Evolutionary conservation across 371 early-diverging fungal genomes (phyloP).

Genomic region (Apophysomyces ossiformis): DNA sequence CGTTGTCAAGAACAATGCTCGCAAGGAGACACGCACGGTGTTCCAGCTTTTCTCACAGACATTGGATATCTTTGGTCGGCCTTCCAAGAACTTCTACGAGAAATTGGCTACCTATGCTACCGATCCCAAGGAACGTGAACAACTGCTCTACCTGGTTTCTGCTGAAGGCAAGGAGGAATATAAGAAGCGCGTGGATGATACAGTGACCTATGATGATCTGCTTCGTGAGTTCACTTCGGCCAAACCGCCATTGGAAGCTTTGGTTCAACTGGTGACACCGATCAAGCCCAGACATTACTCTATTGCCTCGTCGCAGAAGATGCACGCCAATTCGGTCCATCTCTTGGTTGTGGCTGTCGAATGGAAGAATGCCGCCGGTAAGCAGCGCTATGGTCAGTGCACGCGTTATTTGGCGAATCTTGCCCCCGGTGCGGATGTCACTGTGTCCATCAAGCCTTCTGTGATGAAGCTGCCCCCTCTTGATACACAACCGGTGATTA

Average conservation of each 20-base stretch:
- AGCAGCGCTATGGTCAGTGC: slow-evolving; percentile 83
- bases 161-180: slow-evolving; percentile 81
- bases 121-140: slow-evolving; percentile 73
- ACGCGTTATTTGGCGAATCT: slow-evolving; percentile 84
- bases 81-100: slow-evolving; percentile 91
- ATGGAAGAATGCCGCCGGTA: slow-evolving; percentile 74
- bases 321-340: slow-evolving; percentile 88
- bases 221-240: slow-evolving; percentile 87
- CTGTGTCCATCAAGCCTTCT: slow-evolving; percentile 92
- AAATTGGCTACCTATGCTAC: slow-evolving; percentile 74
- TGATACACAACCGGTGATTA: slow-evolving; percentile 86
- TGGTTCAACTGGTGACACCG: slow-evolving; percentile 74
- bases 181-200: slow-evolving; percentile 83
- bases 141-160: slow-evolving; percentile 71
- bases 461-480: slow-evolving; percentile 92
- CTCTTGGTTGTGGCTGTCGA: slow-evolving; percentile 90
- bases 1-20: slow-evolving; percentile 52
- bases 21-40: slow-evolving; percentile 71
- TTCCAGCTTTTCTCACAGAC: slow-evolving; percentile 82
- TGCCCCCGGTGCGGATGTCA: slow-evolving; percentile 70
- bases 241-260: slow-evolving; percentile 71
- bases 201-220: slow-evolving; percentile 85
- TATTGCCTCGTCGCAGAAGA: slow-evolving; percentile 87
- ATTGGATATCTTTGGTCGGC: slow-evolving; percentile 92
- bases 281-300: slow-evolving; percentile 97